Conservation (phyloP, 176 grass and related monocot genomes). For the Oryza australiensis region DNA sequence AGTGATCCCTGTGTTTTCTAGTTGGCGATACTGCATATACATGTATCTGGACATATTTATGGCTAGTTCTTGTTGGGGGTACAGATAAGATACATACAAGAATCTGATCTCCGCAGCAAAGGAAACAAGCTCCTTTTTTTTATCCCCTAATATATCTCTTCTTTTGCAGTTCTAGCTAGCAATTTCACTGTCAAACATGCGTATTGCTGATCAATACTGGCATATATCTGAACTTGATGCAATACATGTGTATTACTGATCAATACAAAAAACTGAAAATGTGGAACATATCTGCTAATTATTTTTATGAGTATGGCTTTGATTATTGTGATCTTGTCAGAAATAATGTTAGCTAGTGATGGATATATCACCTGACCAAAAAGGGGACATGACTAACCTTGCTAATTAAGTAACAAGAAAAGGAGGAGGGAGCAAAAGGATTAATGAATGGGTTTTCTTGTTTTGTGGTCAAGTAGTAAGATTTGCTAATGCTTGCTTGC, state of each 20-base stretch:
- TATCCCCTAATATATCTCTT: neutral
- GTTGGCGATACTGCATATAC: neutral
- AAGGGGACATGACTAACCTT: neutral
- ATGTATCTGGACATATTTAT: conserved; percentile 6
- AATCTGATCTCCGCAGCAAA: neutral
- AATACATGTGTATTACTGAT: neutral
- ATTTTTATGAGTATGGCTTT: neutral
- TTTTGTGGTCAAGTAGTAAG: neutral
- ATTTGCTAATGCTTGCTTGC: conserved; percentile 36
- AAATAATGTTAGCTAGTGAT: neutral
- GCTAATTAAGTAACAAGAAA: neutral
- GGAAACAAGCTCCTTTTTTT: neutral
- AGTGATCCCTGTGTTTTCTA: neutral
- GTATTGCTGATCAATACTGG: neutral
- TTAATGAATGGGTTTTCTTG: neutral
- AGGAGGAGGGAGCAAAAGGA: neutral
- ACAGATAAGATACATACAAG: neutral
- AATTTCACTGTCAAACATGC: neutral
- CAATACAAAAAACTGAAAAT: neutral
- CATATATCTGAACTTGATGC: neutral
- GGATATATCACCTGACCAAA: neutral
- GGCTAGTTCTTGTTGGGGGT: neutral
- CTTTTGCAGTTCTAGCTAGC: neutral
- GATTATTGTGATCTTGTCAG: neutral
- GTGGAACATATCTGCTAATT: neutral